Base-by-base conservation (phyloP, 1,139 yeast species). In the Geotrichum macrosporum region DNA sequence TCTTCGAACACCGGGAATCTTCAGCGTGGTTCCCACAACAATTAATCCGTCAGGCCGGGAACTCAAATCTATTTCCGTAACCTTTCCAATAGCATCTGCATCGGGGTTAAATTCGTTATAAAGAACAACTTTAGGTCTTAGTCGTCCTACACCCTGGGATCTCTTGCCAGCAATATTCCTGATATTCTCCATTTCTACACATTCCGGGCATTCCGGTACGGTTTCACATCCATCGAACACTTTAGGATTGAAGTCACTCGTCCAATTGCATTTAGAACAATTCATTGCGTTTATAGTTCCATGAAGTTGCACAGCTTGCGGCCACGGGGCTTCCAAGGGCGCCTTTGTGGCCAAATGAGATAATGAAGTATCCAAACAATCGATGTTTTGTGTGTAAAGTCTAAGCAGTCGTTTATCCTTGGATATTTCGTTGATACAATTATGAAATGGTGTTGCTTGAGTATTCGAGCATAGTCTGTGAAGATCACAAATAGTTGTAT, bases 81-180 rank as follows among this genome's bases (percentile, higher is more conserved):
- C 82, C 48, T 77, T 76, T 1, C 95, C 88, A 45, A 87, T 78
- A 4, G 81, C 75, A 52, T 87, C 96, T 40, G 89, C 82, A 61
- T 86, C 94, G 1, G 95, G 95, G 60, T 87, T 95, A 56, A 80
- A 75, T 61, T 87, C 96, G 51, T 92, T 92, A 62, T 87, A 87
- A 35, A 87, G 68, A 1, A 87, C 94, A 43, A 87, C 83, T 55
- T 86, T 76, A 1, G 96, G 96, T 50, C 95, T 71, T 43, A 87
- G 66, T 44, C 81, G 69, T 1, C 96, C 96, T 20, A 81, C 71
- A 0, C 94, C 88, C 35, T 84, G 85, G 3, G 78, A 60, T 53
- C 96, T 70, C 61, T 84, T 80, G 1, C 95, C 95, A 0, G 77
- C 78, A 12, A 77, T 57, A 16, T 56, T 56, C 49, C 84, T 65